Evolutionary conservation across 768 basidiomycete species (phyloP), one percentile per base, ranked within the genome.

Genomic region (Neoboletus subvelutipes): DNA sequence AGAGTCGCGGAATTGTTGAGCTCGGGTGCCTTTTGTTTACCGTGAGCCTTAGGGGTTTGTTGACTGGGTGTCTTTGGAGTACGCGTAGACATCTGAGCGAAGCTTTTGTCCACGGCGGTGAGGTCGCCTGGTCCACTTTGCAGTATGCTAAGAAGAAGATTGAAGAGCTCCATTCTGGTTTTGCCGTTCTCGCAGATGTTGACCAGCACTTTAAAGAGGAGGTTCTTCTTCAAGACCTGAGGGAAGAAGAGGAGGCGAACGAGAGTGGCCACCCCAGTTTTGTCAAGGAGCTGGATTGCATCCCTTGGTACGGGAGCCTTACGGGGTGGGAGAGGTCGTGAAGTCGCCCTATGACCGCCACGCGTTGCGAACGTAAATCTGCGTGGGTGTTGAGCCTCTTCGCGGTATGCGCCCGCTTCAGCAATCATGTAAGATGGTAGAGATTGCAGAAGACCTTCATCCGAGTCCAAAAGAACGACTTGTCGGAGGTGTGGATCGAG

Each of bases 161-260:
- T 97, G 79, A 99, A 91, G 24, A 98, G 78, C 63, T 99, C 97
- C 6, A 84, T 86, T 20, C 97, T 83, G 0, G 96, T 94, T 67
- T 89, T 92, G 3, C 85, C 77, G 69, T 99, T 99, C 75, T 98
- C 95, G 75, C 94, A 99, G 9, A 99, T 80, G 69, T 98, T 96
- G 60, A 93, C 87, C 36, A 99, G 84, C 2, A 97, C 87, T 67
- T 88, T 90, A 71, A 93, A 92, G 13, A 99, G 80, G 24, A 90
- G 74, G 48, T 83, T 88, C 75, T 93, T 94, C 74, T 85, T 86
- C 57, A 92, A 77, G 22, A 94, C 87, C 62, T 97, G 92, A 5
- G 97, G 97, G 81, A 94, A 97, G 80, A 99, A 99, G 22, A 99
- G 81, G 9, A 98, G 83, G 50, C 95, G 86, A 41, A 98, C 86